Base-by-base conservation (phyloP, 129 eudicot species). In the Pittosporum tobira region DNA sequence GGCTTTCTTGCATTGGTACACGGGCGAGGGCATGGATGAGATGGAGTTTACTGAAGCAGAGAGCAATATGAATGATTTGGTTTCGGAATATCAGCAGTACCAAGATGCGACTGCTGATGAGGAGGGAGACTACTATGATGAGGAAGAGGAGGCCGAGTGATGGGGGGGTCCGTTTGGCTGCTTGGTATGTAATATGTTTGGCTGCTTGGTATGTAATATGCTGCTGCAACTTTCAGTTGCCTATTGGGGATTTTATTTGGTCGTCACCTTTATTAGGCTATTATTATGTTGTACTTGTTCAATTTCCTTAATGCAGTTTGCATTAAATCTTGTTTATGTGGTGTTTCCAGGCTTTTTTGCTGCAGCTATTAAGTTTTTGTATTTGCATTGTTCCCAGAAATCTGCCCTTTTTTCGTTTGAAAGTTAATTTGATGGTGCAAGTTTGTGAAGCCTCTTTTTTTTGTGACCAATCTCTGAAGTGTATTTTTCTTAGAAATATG, bases 11-110 rank as follows among this genome's bases (percentile, higher is more conserved):
- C 58, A 52, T 52, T 52, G 58, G 58, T 52, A 52, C 8, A 52
- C 58, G 15, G 58, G 58, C 15, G 58, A 52, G 16, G 58, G 58
- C 26, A 52, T 52, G 58, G 58, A 52, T 27, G 58, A 52, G 23
- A 52, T 52, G 58, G 58, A 52, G 38, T 52, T 52, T 37, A 52
- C 58, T 0, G 58, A 52, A 34, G 58, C 58, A 0, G 58, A 52
- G 29, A 52, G 58, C 58, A 52, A 52, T 37, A 52, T 52, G 58
- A 52, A 52, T 0, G 58, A 52, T 20, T 52, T 52, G 58, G 44
- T 36, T 68, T 42, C 57, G 5, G 67, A 62, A 18, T 62, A 62
- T 27, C 67, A 62, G 67, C 67, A 62, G 57, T 62, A 62, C 31
- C 67, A 62, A 37, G 67, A 62, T 62, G 67, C 67, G 24, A 62